Evolutionary conservation across 345 rosid species (phyloP).

Genomic region (Populus pruinosa): DNA sequence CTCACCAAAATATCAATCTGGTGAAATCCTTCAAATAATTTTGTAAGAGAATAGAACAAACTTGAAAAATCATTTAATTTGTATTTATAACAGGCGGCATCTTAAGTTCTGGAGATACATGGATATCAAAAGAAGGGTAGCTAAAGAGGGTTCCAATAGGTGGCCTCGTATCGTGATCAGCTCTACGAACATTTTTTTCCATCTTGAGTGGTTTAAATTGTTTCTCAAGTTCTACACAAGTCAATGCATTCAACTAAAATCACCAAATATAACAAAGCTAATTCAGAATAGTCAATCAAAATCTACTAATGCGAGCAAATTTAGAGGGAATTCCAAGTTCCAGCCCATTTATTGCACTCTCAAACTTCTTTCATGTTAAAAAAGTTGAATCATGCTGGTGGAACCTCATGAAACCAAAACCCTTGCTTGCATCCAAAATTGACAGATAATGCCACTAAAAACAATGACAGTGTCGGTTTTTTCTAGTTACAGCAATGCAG

Average conservation of each 20-base stretch:
- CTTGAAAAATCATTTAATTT: constrained; percentile 6
- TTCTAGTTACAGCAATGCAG: neutral
- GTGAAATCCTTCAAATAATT: neutral
- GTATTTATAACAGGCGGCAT: neutral
- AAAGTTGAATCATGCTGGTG: neutral
- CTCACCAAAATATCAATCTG: constrained; percentile 7
- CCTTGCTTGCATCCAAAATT: neutral
- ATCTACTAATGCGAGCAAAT: neutral
- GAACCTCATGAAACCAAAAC: neutral
- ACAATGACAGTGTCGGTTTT: neutral
- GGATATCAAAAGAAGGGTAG: neutral
- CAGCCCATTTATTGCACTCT: neutral
- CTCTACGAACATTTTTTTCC: neutral
- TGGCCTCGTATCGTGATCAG: neutral
- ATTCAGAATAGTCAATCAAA: neutral
- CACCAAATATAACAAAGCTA: neutral
- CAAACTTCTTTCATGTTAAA: neutral
- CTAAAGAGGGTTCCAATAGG: neutral
- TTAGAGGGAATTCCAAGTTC: neutral
- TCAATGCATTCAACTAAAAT: neutral
- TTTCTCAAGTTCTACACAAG: neutral
- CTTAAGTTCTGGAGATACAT: neutral
- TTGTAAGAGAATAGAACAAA: constrained; percentile 1
- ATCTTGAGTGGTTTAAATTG: neutral
- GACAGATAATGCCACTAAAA: neutral